Evolutionary conservation across 768 basidiomycete species (phyloP), one percentile per base, ranked within the genome.

Genomic region (Russula abietina): DNA sequence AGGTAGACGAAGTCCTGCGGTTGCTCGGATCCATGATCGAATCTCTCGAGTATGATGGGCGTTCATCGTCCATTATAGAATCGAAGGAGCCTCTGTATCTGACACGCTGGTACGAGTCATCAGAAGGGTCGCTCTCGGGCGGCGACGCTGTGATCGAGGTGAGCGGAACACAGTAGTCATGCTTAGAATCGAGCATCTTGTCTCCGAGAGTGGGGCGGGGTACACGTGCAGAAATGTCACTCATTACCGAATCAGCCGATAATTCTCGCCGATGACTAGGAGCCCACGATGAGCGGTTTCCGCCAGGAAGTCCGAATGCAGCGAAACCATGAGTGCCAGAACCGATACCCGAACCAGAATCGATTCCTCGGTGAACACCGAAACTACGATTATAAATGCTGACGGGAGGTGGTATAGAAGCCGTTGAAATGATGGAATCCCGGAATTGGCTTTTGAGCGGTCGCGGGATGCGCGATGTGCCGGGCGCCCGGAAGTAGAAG

Each of bases 141-240:
- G 88, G 87, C 0, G 88, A 89, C 0, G 82, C 86, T 0, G 85
- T 81, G 63, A 91, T 89, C 0, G 87, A 75, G 0, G 78, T 70
- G 30, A 91, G 76, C 0, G 86, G 81, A 62, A 80, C 77, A 1
- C 79, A 81, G 52, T 77, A 79, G 39, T 82, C 83, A 8, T 67
- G 71, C 14, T 74, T 80, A 36, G 78, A 84, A 41, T 88, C 85
- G 65, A 93, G 88, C 91, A 93, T 93, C 80, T 91, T 93, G 72
- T 93, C 91, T 1, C 91, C 90, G 4, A 92, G 71, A 3, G 85
- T 88, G 2, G 91, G 91, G 11, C 90, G 81, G 2, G 80, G 83
- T 0, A 88, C 72, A n/a, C 80, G 76, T 66, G 77, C 77, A 11
- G 87, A 85, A 65, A 81, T 81, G 51, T 88, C 84, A 67, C 87